Evolutionary conservation across 352 stramenopile species (phyloP).

Genomic region (Peronospora tabacina): DNA sequence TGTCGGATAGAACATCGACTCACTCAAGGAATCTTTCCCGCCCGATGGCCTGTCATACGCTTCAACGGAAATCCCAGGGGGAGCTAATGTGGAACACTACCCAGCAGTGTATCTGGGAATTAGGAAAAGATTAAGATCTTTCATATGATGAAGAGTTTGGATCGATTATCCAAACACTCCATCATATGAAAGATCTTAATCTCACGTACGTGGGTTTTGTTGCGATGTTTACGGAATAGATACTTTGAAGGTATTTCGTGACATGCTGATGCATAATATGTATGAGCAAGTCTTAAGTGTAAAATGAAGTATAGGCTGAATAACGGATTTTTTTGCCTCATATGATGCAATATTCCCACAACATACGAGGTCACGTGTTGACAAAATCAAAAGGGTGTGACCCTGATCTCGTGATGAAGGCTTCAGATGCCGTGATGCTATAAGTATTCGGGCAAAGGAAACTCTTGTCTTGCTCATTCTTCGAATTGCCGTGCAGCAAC

Average conservation of each 20-base stretch:
- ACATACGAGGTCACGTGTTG: constrained; percentile 4
- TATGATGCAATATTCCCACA: background rate
- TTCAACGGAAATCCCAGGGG: constrained; percentile 31
- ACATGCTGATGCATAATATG: constrained; percentile 26
- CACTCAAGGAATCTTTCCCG: constrained; percentile 17
- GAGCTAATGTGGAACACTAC: constrained; percentile 55
- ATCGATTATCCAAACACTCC: constrained; percentile 11
- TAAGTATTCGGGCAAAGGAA: background rate
- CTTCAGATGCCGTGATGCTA: background rate
- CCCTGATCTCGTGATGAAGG: constrained; percentile 1
- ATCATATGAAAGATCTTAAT: constrained; percentile 48
- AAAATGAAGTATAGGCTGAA: constrained; percentile 1
- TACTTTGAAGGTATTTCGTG: constrained; percentile 26
- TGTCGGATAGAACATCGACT: constrained; percentile 43
- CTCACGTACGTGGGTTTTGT: constrained; percentile 28
- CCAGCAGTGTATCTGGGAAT: constrained; percentile 46
- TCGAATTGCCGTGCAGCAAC: constrained; percentile 1
- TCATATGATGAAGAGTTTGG: constrained; percentile 44
- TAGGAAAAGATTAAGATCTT: constrained; percentile 39
- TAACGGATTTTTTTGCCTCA: background rate
- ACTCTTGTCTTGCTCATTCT: constrained; percentile 4
- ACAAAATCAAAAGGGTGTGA: background rate
- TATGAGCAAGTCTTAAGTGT: background rate
- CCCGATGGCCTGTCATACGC: constrained; percentile 30
- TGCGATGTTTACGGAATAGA: constrained; percentile 24